Evolutionary conservation across 768 basidiomycete species (phyloP), one percentile per base, ranked within the genome.

Genomic region (Sporobolomyces pararoseus): DNA sequence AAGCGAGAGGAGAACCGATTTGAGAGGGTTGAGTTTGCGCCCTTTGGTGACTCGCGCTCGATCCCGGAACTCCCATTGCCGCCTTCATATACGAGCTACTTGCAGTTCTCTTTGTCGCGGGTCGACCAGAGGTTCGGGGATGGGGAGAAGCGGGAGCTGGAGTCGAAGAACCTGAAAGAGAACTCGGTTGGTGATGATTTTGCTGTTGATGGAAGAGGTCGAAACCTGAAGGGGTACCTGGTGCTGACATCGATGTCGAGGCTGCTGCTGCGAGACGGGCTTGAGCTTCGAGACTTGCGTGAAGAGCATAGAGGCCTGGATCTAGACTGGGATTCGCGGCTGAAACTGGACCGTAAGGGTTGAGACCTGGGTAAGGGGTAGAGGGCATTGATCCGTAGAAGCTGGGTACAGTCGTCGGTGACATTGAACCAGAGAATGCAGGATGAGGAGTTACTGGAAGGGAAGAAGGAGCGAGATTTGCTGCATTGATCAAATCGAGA

Each of bases 231-330:
- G 60, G n/a, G 10, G 29, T 58, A 10, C 29, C 60, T 0, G 58
- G 49, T 32, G 50, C 55, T 23, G 63, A 58, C 42, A 49, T 31
- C 21, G 51, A 60, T 14, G 60, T 55, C 9, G 39, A 9, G 39
- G 39, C 39, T 14, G 64, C 59, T 27, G 55, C 67, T 25, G 66
- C 63, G 16, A 52, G 23, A 21, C 67, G 49, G 3, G 67, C 67
- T 34, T 73, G 71, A n/a, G 66, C 64, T 49, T 73, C 67, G 44
- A 69, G 61, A 19, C 60, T 66, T 42, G 52, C 47, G 37, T 73
- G 72, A 9, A 73, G 51, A 2, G 54, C 59, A 46, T 63, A 61
- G 6, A 69, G 67, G 49, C 19, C 62, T 21, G 63, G 72, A 46
- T 73, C 72, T 12, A 62, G 10, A 14, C 5, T 31, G 9, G 39